Conservation (phyloP, 2,329 filamentous ascomycete species). For the Fusarium cyanostomum region DNA sequence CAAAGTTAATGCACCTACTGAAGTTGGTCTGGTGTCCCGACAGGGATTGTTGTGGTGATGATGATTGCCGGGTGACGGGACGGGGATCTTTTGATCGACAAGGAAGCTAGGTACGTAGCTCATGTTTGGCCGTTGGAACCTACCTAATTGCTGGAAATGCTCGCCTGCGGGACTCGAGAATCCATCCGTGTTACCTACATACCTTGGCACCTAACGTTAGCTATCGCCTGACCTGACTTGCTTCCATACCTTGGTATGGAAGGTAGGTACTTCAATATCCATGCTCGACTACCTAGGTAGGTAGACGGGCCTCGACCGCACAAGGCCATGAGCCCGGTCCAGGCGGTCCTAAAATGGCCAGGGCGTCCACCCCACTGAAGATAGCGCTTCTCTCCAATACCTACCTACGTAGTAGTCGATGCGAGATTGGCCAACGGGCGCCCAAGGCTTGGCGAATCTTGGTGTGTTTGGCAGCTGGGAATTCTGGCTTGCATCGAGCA, state of each 20-base stretch:
- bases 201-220: too few relatives aligned
- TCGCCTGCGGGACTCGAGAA: too few relatives aligned
- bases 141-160: too few relatives aligned
- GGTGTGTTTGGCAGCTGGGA: constrained; percentile 36
- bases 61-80: constrained; percentile 5
- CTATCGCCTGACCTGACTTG: too few relatives aligned
- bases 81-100: constrained; percentile 5
- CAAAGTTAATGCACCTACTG: constrained; percentile 34
- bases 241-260: too few relatives aligned
- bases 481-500: background rate
- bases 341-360: constrained; percentile 19
- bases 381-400: constrained; percentile 32
- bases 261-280: too few relatives aligned
- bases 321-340: constrained; percentile 25
- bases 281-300: too few relatives aligned
- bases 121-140: too few relatives aligned
- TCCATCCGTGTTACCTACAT: too few relatives aligned
- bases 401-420: too few relatives aligned
- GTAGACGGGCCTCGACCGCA: constrained; percentile 3
- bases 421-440: constrained; percentile 23
- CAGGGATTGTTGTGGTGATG: constrained; percentile 19
- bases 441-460: constrained; percentile 1
- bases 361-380: constrained; percentile 20
- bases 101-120: too few relatives aligned
- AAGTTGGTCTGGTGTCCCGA: constrained; percentile 23